Evolutionary conservation across 805 yeast species (phyloP).

Genomic region (Babjeviella inositovora): DNA sequence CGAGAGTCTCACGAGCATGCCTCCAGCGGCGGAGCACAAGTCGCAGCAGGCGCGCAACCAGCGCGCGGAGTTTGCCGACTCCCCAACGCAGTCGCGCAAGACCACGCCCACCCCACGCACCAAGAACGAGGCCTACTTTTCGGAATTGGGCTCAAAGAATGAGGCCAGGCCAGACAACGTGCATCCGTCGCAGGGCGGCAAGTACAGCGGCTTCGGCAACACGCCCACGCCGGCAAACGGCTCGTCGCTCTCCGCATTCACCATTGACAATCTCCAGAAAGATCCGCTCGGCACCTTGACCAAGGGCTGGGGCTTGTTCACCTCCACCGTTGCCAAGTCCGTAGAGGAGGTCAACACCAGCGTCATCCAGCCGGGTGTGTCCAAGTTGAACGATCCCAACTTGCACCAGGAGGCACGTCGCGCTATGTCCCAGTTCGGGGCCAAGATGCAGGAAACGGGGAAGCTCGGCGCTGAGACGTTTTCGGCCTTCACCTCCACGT

Average conservation of each 20-base stretch:
- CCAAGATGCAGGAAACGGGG: slow-evolving; percentile 81
- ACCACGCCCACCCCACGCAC: too few relatives aligned
- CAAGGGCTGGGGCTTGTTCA: slow-evolving; percentile 90
- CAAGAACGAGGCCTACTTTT: slow-evolving; percentile 74
- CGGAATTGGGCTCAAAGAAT: slow-evolving; percentile 60
- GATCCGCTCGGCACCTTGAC: slow-evolving; percentile 88
- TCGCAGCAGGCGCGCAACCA: too few relatives aligned
- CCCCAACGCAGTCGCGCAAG: too few relatives aligned
- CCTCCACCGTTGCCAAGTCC: slow-evolving; percentile 72
- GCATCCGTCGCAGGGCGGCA: slow-evolving; percentile 92
- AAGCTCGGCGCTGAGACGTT: slow-evolving; percentile 58
- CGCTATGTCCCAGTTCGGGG: slow-evolving; percentile 96
- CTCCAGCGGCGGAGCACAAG: too few relatives aligned
- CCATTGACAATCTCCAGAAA: slow-evolving; percentile 50
- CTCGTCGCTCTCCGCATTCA: slow-evolving; percentile 32
- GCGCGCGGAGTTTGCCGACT: too few relatives aligned
- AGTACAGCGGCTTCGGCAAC: slow-evolving; percentile 82
- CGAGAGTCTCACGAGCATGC: too few relatives aligned
- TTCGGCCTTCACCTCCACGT: slow-evolving; percentile 27
- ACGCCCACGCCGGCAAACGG: slow-evolving; percentile 34
- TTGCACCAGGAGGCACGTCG: slow-evolving; percentile 75
- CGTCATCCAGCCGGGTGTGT: slow-evolving; percentile 84
- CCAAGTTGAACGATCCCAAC: slow-evolving; percentile 54
- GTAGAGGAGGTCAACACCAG: slow-evolving; percentile 74
- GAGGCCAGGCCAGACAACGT: slow-evolving; percentile 57